phyloP scores from a whole-genome alignment of 108 stramenopile species.

The Stephanodiscus triporus region DNA sequence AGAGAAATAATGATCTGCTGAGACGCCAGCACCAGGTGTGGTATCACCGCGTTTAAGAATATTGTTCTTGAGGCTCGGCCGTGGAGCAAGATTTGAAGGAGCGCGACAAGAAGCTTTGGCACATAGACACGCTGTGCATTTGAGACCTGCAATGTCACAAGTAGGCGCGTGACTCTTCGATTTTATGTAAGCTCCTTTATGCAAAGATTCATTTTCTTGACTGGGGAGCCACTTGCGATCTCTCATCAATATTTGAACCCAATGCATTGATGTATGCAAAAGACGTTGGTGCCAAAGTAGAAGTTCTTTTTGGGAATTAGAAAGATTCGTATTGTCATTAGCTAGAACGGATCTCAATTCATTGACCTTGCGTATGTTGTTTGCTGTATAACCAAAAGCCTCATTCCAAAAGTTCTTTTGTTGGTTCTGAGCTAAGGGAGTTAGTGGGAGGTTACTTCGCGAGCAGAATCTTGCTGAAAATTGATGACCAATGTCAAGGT shows the following conservation, averaged over 20 bases:
- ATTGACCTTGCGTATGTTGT: neutral
- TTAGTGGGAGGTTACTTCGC: neutral
- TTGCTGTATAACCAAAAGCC: too few species aligned
- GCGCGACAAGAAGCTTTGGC: too few species aligned
- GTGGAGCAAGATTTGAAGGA: neutral
- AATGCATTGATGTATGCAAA: too few species aligned
- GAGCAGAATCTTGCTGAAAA: neutral
- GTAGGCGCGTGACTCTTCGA: neutral
- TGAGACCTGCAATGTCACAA: neutral
- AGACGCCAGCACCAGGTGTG: slow-evolving; percentile 40
- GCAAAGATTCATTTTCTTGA: neutral
- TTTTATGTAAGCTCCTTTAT: neutral
- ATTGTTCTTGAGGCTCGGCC: neutral
- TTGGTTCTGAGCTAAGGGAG: neutral
- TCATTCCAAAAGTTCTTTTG: neutral
- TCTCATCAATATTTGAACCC: neutral
- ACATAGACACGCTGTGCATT: too few species aligned
- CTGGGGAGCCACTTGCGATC: neutral
- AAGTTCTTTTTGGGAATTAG: neutral
- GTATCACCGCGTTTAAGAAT: neutral
- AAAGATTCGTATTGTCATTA: neutral
- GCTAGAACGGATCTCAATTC: neutral
- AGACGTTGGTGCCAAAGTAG: slow-evolving; percentile 11
- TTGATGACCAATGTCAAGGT: neutral
- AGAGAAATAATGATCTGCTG: slow-evolving; percentile 52